phyloP scores from a whole-genome alignment of 805 yeast species.

The Starmerella apicola region DNA sequence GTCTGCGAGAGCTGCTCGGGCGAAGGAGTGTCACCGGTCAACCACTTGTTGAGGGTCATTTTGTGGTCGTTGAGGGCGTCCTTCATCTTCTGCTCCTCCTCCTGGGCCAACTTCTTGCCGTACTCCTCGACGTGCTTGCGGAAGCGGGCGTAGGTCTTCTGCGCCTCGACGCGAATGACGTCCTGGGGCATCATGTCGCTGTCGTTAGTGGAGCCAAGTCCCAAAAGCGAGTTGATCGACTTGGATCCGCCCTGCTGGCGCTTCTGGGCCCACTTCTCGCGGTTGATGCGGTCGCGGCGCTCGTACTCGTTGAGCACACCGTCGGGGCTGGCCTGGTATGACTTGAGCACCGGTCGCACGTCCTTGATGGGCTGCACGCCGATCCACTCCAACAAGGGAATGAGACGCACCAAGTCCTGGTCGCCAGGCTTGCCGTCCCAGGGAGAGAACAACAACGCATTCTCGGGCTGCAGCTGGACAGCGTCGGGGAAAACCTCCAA shows the following conservation, averaged over 20 bases:
- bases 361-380: conserved; percentile 81
- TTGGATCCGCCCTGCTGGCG: conserved; percentile 21
- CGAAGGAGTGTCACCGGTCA: conserved; percentile 49
- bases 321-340: conserved; percentile 53
- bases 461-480: conserved; percentile 78
- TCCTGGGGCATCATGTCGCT: conserved; percentile 75
- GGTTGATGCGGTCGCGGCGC: conserved; percentile 60
- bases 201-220: conserved; percentile 34
- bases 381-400: conserved; percentile 87
- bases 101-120: conserved; percentile 41
- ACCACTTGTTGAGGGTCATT: conserved; percentile 70
- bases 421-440: conserved; percentile 88
- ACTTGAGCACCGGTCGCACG: conserved; percentile 73
- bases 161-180: conserved; percentile 81
- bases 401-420: conserved; percentile 54
- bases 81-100: conserved; percentile 39
- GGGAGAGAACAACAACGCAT: conserved; percentile 70
- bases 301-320: conserved; percentile 65
- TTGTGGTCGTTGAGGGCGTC: conserved; percentile 74
- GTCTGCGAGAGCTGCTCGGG: conserved; percentile 27
- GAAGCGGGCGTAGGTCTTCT: conserved; percentile 73
- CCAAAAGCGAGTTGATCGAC: conserved; percentile 48
- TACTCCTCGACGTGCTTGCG: conserved; percentile 76
- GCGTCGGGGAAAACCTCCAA: conserved; percentile 67
- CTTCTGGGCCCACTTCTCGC: conserved; percentile 39